Conservation (phyloP, 139 green algal species). For the Tetradesmus obliquus region DNA sequence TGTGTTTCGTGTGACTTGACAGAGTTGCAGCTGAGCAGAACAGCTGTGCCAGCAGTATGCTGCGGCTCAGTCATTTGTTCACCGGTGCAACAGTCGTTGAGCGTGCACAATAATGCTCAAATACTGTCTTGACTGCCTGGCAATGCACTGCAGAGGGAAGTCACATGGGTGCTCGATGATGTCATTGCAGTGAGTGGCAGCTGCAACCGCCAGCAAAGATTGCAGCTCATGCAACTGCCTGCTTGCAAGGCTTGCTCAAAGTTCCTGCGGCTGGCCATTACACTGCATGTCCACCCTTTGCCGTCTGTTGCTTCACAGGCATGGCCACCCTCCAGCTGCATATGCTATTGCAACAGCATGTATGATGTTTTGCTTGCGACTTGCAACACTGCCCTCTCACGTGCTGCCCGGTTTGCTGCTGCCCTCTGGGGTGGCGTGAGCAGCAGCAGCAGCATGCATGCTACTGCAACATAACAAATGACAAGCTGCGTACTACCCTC, state of each 20-base stretch:
- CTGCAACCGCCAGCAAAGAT: background rate
- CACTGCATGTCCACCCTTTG: no score
- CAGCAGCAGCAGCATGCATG: background rate
- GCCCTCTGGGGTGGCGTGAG: background rate
- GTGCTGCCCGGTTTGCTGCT: background rate
- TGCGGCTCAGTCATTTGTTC: no score
- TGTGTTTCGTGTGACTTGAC: no score
- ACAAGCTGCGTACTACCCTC: no score
- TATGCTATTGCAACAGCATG: background rate
- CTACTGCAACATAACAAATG: background rate
- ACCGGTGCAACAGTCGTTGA: background rate
- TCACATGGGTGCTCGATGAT: conserved; percentile 84
- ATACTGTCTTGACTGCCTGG: background rate
- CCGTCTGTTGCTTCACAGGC: background rate
- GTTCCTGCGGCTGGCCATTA: no score
- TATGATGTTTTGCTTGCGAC: no score
- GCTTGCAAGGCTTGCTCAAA: background rate
- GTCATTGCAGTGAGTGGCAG: conserved; percentile 50
- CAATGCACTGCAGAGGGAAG: conserved; percentile 61
- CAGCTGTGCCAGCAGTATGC: no score
- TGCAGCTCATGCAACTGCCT: background rate
- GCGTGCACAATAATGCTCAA: background rate
- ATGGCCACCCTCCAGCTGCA: background rate
- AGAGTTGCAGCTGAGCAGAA: no score
- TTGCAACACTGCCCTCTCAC: no score